Conservation (phyloP, 768 basidiomycete genomes). For the Sutorius australiensis region DNA sequence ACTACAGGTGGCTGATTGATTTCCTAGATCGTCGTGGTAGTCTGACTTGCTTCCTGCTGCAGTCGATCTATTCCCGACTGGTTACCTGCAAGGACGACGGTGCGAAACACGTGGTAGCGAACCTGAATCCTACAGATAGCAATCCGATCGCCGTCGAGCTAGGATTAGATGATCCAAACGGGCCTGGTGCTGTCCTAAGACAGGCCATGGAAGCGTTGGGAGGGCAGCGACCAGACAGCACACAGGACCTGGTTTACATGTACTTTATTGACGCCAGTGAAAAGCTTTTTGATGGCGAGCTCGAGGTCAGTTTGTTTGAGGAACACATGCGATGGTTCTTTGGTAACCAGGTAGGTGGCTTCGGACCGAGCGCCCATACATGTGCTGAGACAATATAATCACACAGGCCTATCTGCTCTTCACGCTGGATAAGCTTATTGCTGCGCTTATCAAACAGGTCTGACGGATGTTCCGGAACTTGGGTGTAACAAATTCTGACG, state of each 20-base stretch:
- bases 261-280: conserved; percentile 90
- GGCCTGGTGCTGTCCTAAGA: conserved; percentile 58
- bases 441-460: conserved; percentile 89
- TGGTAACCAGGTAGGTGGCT: conserved; percentile 65
- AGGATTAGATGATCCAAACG: conserved; percentile 82
- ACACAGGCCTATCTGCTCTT: conserved; percentile 86
- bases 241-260: conserved; percentile 73
- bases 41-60: conserved; percentile 8
- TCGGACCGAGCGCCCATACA: neutral
- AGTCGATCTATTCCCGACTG: conserved; percentile 89
- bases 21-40: conserved; percentile 3
- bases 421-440: conserved; percentile 90
- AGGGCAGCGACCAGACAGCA: conserved; percentile 42
- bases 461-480: neutral
- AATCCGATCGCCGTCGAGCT: conserved; percentile 83
- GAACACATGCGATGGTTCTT: conserved; percentile 96
- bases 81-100: conserved; percentile 82
- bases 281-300: conserved; percentile 88
- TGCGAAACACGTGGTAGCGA: conserved; percentile 60
- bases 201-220: conserved; percentile 64
- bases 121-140: conserved; percentile 60
- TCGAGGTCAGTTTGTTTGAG: conserved; percentile 90
- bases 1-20: conserved; percentile 58
- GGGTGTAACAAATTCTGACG: conserved; percentile 1
- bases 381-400: conserved; percentile 23